These are phyloP conservation scores for Picocystis salinarum DNA, from an alignment of 139 green algal genomes.

Conservation along the genomic window DNA sequence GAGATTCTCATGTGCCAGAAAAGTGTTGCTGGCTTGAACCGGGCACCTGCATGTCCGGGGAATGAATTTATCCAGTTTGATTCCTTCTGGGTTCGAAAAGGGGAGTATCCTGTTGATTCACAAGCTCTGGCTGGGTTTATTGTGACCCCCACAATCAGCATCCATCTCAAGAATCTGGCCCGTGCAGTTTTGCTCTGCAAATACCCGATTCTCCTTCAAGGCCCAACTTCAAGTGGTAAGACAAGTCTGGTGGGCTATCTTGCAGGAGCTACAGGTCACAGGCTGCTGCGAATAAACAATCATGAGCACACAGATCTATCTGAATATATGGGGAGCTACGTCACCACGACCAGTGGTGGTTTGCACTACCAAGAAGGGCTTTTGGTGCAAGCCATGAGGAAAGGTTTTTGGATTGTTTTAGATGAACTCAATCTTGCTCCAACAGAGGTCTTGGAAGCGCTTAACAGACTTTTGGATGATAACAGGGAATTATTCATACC, in stretches of 20 bases:
- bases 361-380: constrained; percentile 78
- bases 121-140: too few species aligned
- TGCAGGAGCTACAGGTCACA: constrained; percentile 70
- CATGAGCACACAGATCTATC: constrained; percentile 96
- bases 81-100: constrained; percentile 1
- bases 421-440: constrained; percentile 97
- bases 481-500: constrained; percentile 95
- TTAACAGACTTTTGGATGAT: constrained; percentile 97
- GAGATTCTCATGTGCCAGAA: too few species aligned
- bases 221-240: constrained; percentile 90
- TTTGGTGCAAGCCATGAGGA: constrained; percentile 72
- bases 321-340: constrained; percentile 92
- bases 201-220: constrained; percentile 79
- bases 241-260: constrained; percentile 88
- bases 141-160: constrained; percentile 49
- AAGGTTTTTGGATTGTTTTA: constrained; percentile 88
- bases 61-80: constrained; percentile 2
- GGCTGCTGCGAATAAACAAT: constrained; percentile 96
- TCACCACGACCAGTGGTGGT: constrained; percentile 36
- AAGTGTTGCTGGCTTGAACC: too few species aligned
- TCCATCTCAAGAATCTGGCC: constrained; percentile 73
- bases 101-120: too few species aligned
- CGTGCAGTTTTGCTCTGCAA: constrained; percentile 62
- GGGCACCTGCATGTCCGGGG: too few species aligned
- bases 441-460: constrained; percentile 81